Conservation (phyloP, 164 flowering plant genomes). For the Annona cherimola region DNA sequence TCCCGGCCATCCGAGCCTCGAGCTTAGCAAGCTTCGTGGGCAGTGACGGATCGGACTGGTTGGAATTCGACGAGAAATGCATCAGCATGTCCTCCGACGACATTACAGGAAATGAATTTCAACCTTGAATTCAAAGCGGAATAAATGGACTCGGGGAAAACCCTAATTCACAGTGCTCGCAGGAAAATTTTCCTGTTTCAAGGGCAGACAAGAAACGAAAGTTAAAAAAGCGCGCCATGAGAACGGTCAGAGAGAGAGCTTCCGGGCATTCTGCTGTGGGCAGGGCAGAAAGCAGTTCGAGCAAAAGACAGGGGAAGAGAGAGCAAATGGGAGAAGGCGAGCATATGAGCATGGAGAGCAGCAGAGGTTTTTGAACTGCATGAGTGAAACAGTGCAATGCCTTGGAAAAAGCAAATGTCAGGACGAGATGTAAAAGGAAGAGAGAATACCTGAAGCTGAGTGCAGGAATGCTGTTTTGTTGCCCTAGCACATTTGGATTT, state of each 20-base stretch:
- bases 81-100: conserved; percentile 75
- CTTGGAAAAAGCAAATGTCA: background rate
- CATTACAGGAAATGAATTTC: background rate
- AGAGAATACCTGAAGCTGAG: background rate
- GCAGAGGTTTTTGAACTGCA: too few species aligned
- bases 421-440: background rate
- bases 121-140: background rate
- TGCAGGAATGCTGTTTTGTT: background rate
- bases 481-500: background rate
- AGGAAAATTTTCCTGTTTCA: background rate
- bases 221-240: conserved; percentile 5
- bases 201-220: background rate
- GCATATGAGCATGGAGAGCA: background rate
- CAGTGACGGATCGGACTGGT: conserved; percentile 79
- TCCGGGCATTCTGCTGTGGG: background rate
- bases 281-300: background rate
- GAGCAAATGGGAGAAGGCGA: background rate
- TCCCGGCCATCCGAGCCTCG: conserved; percentile 88
- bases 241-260: background rate
- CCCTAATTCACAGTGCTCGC: conserved; percentile 7
- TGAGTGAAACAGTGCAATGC: too few species aligned
- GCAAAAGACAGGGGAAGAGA: background rate
- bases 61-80: conserved; percentile 85
- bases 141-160: conserved; percentile 4
- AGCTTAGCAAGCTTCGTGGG: conserved; percentile 92